phyloP scores from a whole-genome alignment of 345 rosid genomes.

The Psidium guajava region DNA sequence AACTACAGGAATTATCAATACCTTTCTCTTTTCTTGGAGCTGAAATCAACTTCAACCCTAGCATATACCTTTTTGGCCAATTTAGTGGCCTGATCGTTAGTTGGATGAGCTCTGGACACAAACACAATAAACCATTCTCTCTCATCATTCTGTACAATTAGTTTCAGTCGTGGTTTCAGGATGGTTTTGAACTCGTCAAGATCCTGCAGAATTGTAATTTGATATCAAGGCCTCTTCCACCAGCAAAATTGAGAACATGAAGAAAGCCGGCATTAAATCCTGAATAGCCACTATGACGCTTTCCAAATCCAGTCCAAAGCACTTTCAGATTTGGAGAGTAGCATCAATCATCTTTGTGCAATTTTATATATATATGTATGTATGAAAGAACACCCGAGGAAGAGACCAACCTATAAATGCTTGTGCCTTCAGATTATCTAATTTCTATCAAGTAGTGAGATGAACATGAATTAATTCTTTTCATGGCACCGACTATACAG shows the following conservation, averaged over 20 bases:
- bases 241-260: not conserved
- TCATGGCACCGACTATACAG: too few relatives aligned
- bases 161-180: slow-evolving; percentile 84
- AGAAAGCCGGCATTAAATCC: not conserved
- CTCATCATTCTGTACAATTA: slow-evolving; percentile 89
- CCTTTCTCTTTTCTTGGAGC: slow-evolving; percentile 95
- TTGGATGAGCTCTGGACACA: slow-evolving; percentile 90
- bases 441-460: too few relatives aligned
- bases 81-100: slow-evolving; percentile 77
- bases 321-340: not conserved
- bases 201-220: slow-evolving; percentile 37
- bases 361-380: not conserved
- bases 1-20: slow-evolving; percentile 4
- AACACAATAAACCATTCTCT: slow-evolving; percentile 88
- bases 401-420: not conserved
- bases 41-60: slow-evolving; percentile 91
- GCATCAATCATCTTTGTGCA: not conserved
- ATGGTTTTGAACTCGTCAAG: slow-evolving; percentile 95
- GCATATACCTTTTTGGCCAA: slow-evolving; percentile 82
- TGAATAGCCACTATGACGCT: not conserved
- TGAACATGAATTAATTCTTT: too few relatives aligned
- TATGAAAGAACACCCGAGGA: not conserved
- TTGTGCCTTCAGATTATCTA: too few relatives aligned
- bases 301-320: not conserved
- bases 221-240: not conserved